Base-by-base conservation (phyloP, 2,329 filamentous ascomycete species). In the Fusarium cicatricum region DNA sequence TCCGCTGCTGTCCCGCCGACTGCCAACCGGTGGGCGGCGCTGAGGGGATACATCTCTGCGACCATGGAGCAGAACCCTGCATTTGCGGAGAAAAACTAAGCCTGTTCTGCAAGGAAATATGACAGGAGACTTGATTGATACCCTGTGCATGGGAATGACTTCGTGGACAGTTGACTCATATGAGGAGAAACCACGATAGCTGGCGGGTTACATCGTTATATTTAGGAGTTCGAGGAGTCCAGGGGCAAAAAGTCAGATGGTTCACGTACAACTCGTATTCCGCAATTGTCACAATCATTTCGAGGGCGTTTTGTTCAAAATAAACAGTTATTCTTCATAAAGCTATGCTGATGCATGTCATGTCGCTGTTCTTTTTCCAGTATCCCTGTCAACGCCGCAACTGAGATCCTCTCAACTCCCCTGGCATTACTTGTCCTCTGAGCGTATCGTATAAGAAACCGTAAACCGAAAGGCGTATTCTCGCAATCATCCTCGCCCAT, bases 41-140 rank as follows among this genome's bases (percentile, higher is more conserved):
- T 98, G 74, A 85, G 93, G 67, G 87, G 82, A 10, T 96, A 94
- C 71, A 96, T 97, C 45, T 89, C 90, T 2, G 83, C 88, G 36
- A 97, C 91, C 1, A 91, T 97, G 87, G 91, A 97, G 77, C 90
- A 91, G 74, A 94, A 94, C 66, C 86, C 89, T 12, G 90, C 89
- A 3, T 96, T 96, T 66, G 53, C 57, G 16, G 64, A 52, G 16
- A 71, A 73, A 50, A 60, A 55, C 7, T 74, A 15, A 11, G 17
- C 10, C 4, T 5, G n/a, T 29, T 33, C 14, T 14, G 11, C 11
- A 21, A 19, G 11, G 16, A 15, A 7, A n/a, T 7, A 12, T 11
- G 5, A 9, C 23, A n/a, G 14, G 26, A 23, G 11, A 6, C 36
- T 38, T 6, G n/a, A 37, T 37, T 37, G 40, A 61, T 64, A 58